Base-by-base conservation (phyloP, 108 stramenopile species). In the Fragilaria radians region DNA sequence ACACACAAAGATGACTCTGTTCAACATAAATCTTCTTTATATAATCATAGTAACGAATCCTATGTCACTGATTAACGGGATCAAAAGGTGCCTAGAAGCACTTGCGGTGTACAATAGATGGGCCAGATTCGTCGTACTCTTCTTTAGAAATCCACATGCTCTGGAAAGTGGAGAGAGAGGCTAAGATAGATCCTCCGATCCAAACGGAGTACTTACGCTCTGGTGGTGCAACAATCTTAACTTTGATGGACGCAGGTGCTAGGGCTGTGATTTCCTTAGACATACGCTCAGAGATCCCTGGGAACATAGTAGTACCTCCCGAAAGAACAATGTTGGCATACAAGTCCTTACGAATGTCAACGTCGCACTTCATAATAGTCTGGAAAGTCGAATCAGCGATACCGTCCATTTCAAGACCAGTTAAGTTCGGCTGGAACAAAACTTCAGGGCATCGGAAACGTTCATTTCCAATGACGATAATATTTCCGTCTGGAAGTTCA, bases 341-440 rank as follows among this genome's bases (percentile, higher is more conserved):
- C 54, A 95, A 69, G 58, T 95, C 91, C 89, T 95, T 96, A 67
- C 97, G 93, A 75, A 99, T 97, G 77, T 98, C 97, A 52, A 99
- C 96, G 81, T 98, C 97, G 75, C 98, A 99, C 88, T 96, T 97
- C 97, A 98, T 97, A 78, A 99, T 97, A 59, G 98, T 97, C 72
- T 97, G 91, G 93, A 98, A 98, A 61, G 95, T 95, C 59, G 90
- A 89, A 71, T 97, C 96, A 63, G 95, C 96, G 74, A 99, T 81
- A 53, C 97, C 97, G 64, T 89, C 81, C 79, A 96, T 93, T 77
- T 98, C 97, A 69, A 97, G 85, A 76, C 97, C 97, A 61, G 96
- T 96, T 59, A 98, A 80, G 75, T 90, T 91, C 61, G 93, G 93
- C 71, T 94, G 93, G 89, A 94, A 94, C 52, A 95, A 74, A 14